Evolutionary conservation across 116 monocot genomes (phyloP), one percentile per base, ranked within the genome.

Genomic region (Papilionanthe hybrid): DNA sequence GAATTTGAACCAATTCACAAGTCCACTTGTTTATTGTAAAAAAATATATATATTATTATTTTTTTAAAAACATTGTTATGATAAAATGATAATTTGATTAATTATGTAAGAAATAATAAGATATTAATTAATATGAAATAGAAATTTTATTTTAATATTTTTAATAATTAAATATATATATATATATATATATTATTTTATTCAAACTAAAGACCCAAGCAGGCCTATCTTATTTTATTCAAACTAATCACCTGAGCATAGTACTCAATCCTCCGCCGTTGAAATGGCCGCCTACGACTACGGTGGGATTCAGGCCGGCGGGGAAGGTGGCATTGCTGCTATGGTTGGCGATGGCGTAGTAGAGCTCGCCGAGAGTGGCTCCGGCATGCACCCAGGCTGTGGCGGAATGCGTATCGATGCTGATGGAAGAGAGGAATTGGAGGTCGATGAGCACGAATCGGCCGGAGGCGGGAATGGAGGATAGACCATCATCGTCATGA

Each of bases 301-400:
- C 49, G 0, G 86, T 86, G 8, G 83, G 83, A 44, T 86, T 83
- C 5, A 72, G 58, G 1, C 86, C 88, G 2, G 81, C 86, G 1
- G 88, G 81, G 72, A 88, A 88, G 2, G 74, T 86, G 12, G 19
- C 5, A 7, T 22, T 50, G 12, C 43, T 32, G 53, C 45, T 72
- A 15, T 67, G 77, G 5, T 68, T 30, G 3, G 17, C 30, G 12
- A 86, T 79, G 2, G 74, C 65, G 58, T 88, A 83, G 75, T 88
- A 88, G 7, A 88, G 44, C 58, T 88, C 81, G 17, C 86, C 88
- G 4, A 88, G 60, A 13, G 88, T 81, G 5, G 83, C 86, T 8
- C 88, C 88, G 15, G 83, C 79, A 49, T 83, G 83, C 11, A 88
- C 88, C 69, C 85, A 85, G 72, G 88, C 88, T 12, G 80, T 85